These are phyloP conservation scores for Lactarius hatsudake DNA, from an alignment of 768 basidiomycete species.

Conservation along the genomic window DNA sequence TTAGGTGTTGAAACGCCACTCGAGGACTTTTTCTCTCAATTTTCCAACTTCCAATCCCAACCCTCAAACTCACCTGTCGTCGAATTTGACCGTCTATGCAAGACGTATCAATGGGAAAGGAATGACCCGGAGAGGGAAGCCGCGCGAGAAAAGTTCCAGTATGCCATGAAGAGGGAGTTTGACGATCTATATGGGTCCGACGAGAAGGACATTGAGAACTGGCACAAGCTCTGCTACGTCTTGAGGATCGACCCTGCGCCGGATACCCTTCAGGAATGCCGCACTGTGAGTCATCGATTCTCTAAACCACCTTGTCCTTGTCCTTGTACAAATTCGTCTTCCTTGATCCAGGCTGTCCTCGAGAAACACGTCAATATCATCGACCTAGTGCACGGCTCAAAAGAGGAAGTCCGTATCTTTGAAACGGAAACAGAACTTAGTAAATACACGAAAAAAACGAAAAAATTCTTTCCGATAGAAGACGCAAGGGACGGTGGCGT, in stretches of 20 bases:
- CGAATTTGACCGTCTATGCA: constrained; percentile 23
- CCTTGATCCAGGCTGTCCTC: background rate
- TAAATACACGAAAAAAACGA: constrained; percentile 27
- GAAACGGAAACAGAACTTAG: constrained; percentile 28
- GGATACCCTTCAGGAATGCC: background rate
- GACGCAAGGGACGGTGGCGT: constrained; percentile 34
- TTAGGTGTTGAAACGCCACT: constrained; percentile 1
- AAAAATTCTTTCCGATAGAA: constrained; percentile 34
- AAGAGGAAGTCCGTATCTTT: constrained; percentile 30
- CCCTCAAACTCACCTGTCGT: constrained; percentile 9
- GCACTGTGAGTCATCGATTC: background rate
- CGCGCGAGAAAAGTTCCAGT: constrained; percentile 1
- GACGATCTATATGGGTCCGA: constrained; percentile 27
- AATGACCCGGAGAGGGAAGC: background rate
- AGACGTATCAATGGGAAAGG: background rate
- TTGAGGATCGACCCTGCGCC: constrained; percentile 25
- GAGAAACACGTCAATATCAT: constrained; percentile 34
- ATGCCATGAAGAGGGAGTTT: constrained; percentile 26
- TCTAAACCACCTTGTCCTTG: background rate
- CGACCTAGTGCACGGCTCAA: constrained; percentile 32
- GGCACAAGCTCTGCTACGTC: constrained; percentile 25
- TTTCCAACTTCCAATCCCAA: constrained; percentile 16
- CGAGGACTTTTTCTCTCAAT: constrained; percentile 26
- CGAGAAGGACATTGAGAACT: constrained; percentile 21
- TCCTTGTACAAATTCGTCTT: background rate